Evolutionary conservation across 352 stramenopile species (phyloP).

Genomic region (Globisporangium nodosum): DNA sequence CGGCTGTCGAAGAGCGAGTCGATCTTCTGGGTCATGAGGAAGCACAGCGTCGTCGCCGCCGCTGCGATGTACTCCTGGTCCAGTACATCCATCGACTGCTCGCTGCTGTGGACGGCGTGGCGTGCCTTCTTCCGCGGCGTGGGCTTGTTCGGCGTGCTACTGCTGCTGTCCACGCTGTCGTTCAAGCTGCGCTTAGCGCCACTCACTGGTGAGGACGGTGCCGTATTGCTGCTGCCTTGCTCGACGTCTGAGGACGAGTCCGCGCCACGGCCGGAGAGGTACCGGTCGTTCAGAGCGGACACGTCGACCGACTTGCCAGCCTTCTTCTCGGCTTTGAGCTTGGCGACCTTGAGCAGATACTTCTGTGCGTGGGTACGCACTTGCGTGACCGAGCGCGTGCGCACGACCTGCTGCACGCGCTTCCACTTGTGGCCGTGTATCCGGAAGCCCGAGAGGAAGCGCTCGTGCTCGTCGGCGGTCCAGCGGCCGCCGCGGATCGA

Average conservation of each 20-base stretch:
- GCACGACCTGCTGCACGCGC: constrained; percentile 84
- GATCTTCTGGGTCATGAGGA: constrained; percentile 84
- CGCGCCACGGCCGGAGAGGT: constrained; percentile 5
- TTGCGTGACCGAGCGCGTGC: constrained; percentile 84
- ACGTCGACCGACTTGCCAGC: constrained; percentile 20
- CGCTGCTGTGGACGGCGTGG: constrained; percentile 20
- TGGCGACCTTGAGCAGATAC: constrained; percentile 87
- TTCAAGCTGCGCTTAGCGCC: constrained; percentile 6
- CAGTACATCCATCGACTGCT: constrained; percentile 34
- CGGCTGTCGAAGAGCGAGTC: constrained; percentile 68
- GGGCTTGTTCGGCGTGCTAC: constrained; percentile 4
- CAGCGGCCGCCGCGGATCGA: constrained; percentile 79
- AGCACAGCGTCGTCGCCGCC: constrained; percentile 71
- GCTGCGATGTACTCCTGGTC: constrained; percentile 80
- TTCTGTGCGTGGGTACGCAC: constrained; percentile 87
- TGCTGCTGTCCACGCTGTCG: constrained; percentile 6
- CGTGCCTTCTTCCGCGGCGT: constrained; percentile 54
- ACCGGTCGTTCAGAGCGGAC: constrained; percentile 15
- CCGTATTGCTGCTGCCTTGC: constrained; percentile 22
- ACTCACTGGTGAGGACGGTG: constrained; percentile 31
- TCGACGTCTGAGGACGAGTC: constrained; percentile 19
- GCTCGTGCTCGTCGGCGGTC: constrained; percentile 83
- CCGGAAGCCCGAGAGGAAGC: constrained; percentile 80
- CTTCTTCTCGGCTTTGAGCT: constrained; percentile 83
- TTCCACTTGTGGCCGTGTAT: constrained; percentile 90